These are phyloP conservation scores for Casaregolazyma suthepensis DNA, from an alignment of 1,139 yeast genomes.

Conservation along the genomic window DNA sequence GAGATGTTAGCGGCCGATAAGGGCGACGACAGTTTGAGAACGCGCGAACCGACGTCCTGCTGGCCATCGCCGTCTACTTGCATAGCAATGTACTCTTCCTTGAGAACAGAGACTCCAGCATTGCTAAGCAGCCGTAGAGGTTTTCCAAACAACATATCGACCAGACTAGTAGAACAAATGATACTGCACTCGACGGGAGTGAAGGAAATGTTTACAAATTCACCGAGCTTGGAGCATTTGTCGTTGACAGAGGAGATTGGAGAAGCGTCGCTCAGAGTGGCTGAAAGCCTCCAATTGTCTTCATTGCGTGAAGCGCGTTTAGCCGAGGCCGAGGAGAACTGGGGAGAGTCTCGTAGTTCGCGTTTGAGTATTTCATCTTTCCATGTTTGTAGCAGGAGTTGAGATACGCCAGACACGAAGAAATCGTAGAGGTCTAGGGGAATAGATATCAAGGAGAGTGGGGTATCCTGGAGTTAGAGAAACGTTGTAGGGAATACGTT, in stretches of 20 bases:
- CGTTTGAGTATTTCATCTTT: slow-evolving; percentile 17
- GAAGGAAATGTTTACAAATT: slow-evolving; percentile 49
- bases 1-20: slow-evolving; percentile 53
- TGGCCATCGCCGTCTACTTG: slow-evolving; percentile 59
- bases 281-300: slow-evolving; percentile 15
- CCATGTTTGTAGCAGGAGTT: slow-evolving; percentile 27
- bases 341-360: slow-evolving; percentile 6
- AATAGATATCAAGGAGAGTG: slow-evolving; percentile 28
- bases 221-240: slow-evolving; percentile 20
- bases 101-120: slow-evolving; percentile 37
- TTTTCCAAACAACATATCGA: slow-evolving; percentile 36
- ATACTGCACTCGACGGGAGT: slow-evolving; percentile 54
- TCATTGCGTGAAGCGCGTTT: slow-evolving; percentile 11
- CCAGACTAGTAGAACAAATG: slow-evolving; percentile 41
- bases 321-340: background rate
- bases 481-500: no score
- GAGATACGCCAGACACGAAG: slow-evolving; percentile 27
- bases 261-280: slow-evolving; percentile 9
- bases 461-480: slow-evolving; percentile 17
- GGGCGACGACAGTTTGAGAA: slow-evolving; percentile 56
- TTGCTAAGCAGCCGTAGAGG: slow-evolving; percentile 29
- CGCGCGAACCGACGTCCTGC: slow-evolving; percentile 47
- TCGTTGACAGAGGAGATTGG: slow-evolving; percentile 15
- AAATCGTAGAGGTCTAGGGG: slow-evolving; percentile 25
- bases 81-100: slow-evolving; percentile 45